Evolutionary conservation across 2,329 filamentous ascomycete genomes (phyloP), one percentile per base, ranked within the genome.

Genomic region (Colletotrichum salicis): DNA sequence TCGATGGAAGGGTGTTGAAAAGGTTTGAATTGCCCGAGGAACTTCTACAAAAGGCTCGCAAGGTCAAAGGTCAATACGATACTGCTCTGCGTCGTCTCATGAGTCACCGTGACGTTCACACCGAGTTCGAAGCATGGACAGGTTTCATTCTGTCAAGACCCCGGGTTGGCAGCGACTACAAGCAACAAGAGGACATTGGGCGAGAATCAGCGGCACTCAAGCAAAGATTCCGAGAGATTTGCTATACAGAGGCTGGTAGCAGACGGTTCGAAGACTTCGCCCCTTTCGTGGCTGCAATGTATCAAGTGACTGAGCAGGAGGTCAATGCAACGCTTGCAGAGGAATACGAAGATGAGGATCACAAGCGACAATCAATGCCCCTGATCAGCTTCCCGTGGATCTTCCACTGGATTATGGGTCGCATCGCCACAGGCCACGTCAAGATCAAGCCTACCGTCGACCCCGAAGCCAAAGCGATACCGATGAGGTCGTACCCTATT

Each of bases 361-460:
- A 76, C 80, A 2, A 81, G 81, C 7, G 85, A 37, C 66, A 66
- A 24, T 72, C 70, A 2, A 92, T 95, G 86, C 96, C 96, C 0
- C 84, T 98, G 10, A 96, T 98, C 76, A 96, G 92, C 71, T 98
- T 98, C 76, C 96, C 96, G 0, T 99, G 96, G 96, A 84, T 98
- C 2, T 97, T 98, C 74, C 86, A 91, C 13, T 86, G 88, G 56
- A 88, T 94, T 71, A 85, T 97, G 4, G 91, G 92, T 1, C 86
- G 87, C 59, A 91, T 97, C 76, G 93, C 92, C 1, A 89, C 70
- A 1, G 66, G 71, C 15, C 51, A 72, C 15, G 67, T 64, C 57
- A 74, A 54, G 64, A 52, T 31, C 41, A 61, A 51, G 15, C 41
- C 70, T 10, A 57, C 60, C 24, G n/a, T 72, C 35, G 37, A 71